phyloP scores from a whole-genome alignment of 2,329 filamentous ascomycete genomes.

The Oidium heveae region DNA sequence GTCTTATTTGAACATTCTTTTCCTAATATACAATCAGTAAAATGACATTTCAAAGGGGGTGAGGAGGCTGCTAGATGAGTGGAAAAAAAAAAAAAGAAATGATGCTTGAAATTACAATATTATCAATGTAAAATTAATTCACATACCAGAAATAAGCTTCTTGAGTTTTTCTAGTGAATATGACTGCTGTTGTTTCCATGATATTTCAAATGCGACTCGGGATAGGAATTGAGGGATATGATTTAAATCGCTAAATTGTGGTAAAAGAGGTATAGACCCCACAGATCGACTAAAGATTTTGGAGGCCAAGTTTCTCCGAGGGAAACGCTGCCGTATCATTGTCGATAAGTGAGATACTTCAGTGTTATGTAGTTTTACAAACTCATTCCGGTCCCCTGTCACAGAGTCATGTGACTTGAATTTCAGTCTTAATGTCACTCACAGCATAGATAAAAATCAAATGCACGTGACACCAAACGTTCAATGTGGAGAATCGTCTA shows the following conservation, averaged over 20 bases:
- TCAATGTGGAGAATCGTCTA: too few relatives aligned
- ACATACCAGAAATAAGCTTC: conserved; percentile 41
- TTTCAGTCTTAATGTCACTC: too few relatives aligned
- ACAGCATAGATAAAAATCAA: too few relatives aligned
- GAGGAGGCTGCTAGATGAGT: not conserved
- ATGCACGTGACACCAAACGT: too few relatives aligned
- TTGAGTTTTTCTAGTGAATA: conserved; percentile 56
- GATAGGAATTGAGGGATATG: conserved; percentile 23
- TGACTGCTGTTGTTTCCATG: conserved; percentile 64
- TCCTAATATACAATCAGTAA: conserved; percentile 3
- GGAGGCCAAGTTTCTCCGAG: conserved; percentile 9
- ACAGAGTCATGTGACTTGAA: not conserved
- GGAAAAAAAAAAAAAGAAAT: too few relatives aligned
- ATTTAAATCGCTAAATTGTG: conserved; percentile 16
- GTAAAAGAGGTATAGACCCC: conserved; percentile 23
- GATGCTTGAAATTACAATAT: not conserved
- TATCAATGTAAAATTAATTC: not conserved
- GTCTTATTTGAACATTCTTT: conserved; percentile 5
- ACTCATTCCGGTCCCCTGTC: not conserved
- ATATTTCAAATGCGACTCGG: conserved; percentile 37
- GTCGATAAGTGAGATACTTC: not conserved
- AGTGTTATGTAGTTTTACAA: not conserved
- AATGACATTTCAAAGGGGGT: conserved; percentile 1
- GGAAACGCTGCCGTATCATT: conserved; percentile 14
- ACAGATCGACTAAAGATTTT: conserved; percentile 16